Conservation (phyloP, 2,329 filamentous ascomycete species). For the Xylogone sp. region DNA sequence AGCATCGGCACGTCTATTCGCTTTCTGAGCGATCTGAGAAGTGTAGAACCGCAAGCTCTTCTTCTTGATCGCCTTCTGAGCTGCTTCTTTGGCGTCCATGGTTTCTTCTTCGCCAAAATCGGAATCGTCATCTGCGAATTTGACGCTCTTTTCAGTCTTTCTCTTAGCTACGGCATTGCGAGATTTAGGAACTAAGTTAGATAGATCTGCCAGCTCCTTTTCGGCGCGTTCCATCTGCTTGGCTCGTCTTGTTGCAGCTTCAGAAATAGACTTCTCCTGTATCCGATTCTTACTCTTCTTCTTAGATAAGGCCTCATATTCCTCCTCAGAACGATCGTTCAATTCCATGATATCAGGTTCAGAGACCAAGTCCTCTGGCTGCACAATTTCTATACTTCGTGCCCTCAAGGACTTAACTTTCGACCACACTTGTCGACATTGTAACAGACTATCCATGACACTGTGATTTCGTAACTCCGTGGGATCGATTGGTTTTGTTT, state of each 20-base stretch:
- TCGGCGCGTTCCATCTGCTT: slow-evolving; percentile 32
- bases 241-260: slow-evolving; percentile 28
- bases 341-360: neutral
- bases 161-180: slow-evolving; percentile 15
- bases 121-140: slow-evolving; percentile 69
- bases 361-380: neutral
- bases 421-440: slow-evolving; percentile 78
- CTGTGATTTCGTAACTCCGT: slow-evolving; percentile 83
- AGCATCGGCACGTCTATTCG: slow-evolving; percentile 74
- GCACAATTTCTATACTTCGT: neutral
- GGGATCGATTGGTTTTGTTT: slow-evolving; percentile 62
- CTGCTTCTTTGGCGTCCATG: slow-evolving; percentile 73
- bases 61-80: slow-evolving; percentile 84
- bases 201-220: slow-evolving; percentile 38
- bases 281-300: slow-evolving; percentile 36
- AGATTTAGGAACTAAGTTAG: slow-evolving; percentile 18
- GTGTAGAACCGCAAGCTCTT: slow-evolving; percentile 97
- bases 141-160: slow-evolving; percentile 27
- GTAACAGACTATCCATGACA: slow-evolving; percentile 80
- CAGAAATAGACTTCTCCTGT: slow-evolving; percentile 34
- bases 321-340: neutral
- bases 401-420: slow-evolving; percentile 62
- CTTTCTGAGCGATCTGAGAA: slow-evolving; percentile 92
- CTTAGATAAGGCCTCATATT: neutral
- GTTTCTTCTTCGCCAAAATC: slow-evolving; percentile 90